Percentiles rank a stretch among this genome's conserved stretches.
phyloP scores from a whole-genome alignment of 1,284 basidiomycete genomes.

The Meripilus lineatus region DNA sequence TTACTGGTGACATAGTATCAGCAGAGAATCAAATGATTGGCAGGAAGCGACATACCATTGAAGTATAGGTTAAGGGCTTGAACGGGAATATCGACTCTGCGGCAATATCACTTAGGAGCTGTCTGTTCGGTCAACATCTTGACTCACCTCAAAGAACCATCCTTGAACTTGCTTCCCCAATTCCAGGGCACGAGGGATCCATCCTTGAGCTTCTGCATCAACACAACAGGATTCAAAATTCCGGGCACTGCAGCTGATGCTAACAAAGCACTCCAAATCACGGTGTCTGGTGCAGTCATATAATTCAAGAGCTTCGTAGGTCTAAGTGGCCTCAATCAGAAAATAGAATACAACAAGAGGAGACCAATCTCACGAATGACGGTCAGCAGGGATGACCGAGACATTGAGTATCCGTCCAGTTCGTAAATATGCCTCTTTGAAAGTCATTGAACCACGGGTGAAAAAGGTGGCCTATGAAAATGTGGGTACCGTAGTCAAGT shows the following conservation, averaged over 20 bases:
- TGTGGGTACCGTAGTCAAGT: background rate
- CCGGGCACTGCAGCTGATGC: conserved; percentile 85
- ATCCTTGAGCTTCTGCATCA: conserved; percentile 89
- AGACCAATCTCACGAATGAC: conserved; percentile 69
- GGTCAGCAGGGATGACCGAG: conserved; percentile 90
- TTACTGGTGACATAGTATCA: conserved; percentile 51
- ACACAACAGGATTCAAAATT: conserved; percentile 81
- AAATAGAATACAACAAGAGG: conserved; percentile 6
- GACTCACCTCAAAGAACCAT: conserved; percentile 76
- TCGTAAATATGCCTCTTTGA: conserved; percentile 90
- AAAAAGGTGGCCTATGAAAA: conserved; percentile 70
- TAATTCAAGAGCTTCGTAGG: conserved; percentile 96
- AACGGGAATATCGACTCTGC: conserved; percentile 89
- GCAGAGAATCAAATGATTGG: conserved; percentile 7
- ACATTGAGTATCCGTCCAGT: conserved; percentile 95
- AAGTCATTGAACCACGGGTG: conserved; percentile 92
- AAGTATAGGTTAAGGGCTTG: conserved; percentile 92
- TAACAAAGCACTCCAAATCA: conserved; percentile 74
- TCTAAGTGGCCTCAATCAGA: conserved; percentile 32
- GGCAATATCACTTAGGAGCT: background rate
- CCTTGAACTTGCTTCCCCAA: conserved; percentile 90
- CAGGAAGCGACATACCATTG: conserved; percentile 50
- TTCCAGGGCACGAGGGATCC: conserved; percentile 90
- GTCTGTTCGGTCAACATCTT: background rate
- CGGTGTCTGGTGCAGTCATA: conserved; percentile 88